A percentile compares a stretch with the other conserved stretches of the same genome.
These are phyloP conservation scores for Aristolochia californica DNA, from an alignment of 164 flowering plant genomes.

Conservation along the genomic window DNA sequence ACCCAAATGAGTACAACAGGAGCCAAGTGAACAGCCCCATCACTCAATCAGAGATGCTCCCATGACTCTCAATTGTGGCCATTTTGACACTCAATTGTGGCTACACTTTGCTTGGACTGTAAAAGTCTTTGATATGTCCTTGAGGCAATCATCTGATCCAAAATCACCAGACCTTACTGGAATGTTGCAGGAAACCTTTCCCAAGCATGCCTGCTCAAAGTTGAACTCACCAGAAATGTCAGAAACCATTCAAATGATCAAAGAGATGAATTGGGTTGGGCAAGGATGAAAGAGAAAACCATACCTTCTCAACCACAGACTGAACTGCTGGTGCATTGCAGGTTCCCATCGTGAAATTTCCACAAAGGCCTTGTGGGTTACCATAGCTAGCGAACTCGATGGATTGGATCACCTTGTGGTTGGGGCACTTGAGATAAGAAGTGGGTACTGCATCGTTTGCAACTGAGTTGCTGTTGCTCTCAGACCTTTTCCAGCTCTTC, in stretches of 20 bases:
- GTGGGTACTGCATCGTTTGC: conserved; percentile 23
- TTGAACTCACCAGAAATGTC: neutral
- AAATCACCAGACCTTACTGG: conserved; percentile 28
- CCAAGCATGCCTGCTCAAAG: conserved; percentile 55
- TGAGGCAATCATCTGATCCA: conserved; percentile 30
- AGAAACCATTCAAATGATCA: neutral
- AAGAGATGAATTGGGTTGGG: neutral
- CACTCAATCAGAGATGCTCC: no score
- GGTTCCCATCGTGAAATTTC: conserved; percentile 31
- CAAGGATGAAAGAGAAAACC: neutral
- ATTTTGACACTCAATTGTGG: no score
- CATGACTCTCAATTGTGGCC: no score
- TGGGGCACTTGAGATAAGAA: conserved; percentile 45
- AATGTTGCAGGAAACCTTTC: conserved; percentile 36
- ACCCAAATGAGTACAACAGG: no score
- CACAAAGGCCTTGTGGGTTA: conserved; percentile 56
- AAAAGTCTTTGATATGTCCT: conserved; percentile 28
- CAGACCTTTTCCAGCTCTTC: conserved; percentile 34
- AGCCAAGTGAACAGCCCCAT: no score
- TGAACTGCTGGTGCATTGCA: conserved; percentile 36
- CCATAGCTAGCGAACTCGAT: conserved; percentile 81
- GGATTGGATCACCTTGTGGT: conserved; percentile 26
- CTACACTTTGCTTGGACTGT: conserved; percentile 61
- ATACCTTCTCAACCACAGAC: conserved; percentile 44
- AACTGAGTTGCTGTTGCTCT: conserved; percentile 21